Evolutionary conservation across 768 basidiomycete species (phyloP).

Genomic region (Tephrocybe sp.): DNA sequence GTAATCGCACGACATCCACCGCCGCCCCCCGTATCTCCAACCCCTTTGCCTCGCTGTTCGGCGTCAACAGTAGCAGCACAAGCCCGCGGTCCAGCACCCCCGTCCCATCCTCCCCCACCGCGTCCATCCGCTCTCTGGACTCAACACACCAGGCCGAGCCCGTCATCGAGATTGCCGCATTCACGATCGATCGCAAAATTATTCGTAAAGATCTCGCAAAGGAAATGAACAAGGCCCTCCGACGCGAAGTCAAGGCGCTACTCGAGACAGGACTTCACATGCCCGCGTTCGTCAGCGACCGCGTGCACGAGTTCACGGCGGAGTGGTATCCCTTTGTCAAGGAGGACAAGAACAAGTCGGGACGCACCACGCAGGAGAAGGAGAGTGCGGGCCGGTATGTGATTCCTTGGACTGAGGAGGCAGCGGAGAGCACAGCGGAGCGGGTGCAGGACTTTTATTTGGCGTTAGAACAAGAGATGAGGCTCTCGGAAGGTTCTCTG

Average conservation of each 20-base stretch:
- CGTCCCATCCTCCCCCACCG: slow-evolving; percentile 28
- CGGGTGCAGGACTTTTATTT: slow-evolving; percentile 73
- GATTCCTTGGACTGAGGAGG: slow-evolving; percentile 44
- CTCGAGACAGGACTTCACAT: slow-evolving; percentile 34
- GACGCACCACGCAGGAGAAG: slow-evolving; percentile 20
- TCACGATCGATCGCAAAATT: slow-evolving; percentile 55
- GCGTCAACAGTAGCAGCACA: slow-evolving; percentile 31
- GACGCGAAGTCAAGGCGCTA: slow-evolving; percentile 52
- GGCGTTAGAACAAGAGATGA: slow-evolving; percentile 62
- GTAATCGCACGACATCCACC: slow-evolving; percentile 17
- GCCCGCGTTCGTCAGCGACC: slow-evolving; percentile 61
- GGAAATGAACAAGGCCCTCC: slow-evolving; percentile 52
- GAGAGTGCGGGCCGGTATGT: slow-evolving; percentile 30
- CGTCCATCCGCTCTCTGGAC: slow-evolving; percentile 33
- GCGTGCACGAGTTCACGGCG: slow-evolving; percentile 53
- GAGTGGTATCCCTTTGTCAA: slow-evolving; percentile 61
- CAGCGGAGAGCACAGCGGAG: slow-evolving; percentile 51
- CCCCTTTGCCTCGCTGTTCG: slow-evolving; percentile 84
- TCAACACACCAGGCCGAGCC: slow-evolving; percentile 29
- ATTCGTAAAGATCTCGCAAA: slow-evolving; percentile 53
- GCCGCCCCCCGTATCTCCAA: slow-evolving; percentile 54
- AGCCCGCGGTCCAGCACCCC: slow-evolving; percentile 27
- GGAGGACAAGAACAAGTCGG: slow-evolving; percentile 13
- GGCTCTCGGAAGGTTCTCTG: slow-evolving; percentile 38
- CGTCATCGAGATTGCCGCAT: slow-evolving; percentile 57